phyloP scores from a whole-genome alignment of 345 rosid species.

The Rhodamnia rubescens region DNA sequence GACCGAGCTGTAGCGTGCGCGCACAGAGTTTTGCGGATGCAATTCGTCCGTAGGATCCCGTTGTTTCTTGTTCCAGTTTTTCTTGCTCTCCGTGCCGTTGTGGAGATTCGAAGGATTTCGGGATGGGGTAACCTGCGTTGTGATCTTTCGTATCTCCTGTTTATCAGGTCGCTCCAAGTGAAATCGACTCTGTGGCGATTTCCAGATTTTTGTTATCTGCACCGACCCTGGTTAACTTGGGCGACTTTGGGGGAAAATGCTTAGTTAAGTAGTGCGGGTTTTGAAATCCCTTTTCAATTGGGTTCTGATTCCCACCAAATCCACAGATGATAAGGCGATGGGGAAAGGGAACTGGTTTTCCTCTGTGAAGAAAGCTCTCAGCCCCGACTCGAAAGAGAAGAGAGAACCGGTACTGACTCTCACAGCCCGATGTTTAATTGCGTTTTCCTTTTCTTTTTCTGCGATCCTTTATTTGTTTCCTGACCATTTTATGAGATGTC shows the following conservation, averaged over 20 bases:
- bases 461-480: background rate
- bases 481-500: background rate
- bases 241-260: background rate
- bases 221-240: background rate
- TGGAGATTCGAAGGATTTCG: background rate
- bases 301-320: background rate
- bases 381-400: slow-evolving; percentile 58
- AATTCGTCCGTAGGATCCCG: background rate
- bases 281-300: background rate
- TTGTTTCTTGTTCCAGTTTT: background rate
- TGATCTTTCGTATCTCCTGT: background rate
- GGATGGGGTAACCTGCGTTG: background rate
- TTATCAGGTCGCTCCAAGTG: background rate
- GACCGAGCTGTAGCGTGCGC: background rate
- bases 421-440: background rate
- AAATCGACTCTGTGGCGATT: background rate
- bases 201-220: background rate
- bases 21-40: background rate
- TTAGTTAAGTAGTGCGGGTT: background rate
- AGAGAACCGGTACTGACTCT: slow-evolving; percentile 29
- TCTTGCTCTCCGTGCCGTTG: background rate
- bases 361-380: slow-evolving; percentile 71
- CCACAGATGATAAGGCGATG: slow-evolving; percentile 50
- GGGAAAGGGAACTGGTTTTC: slow-evolving; percentile 97
- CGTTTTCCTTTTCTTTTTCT: background rate